Evolutionary conservation across 768 basidiomycete genomes (phyloP).

Genomic region (Naganishia onofrii): DNA sequence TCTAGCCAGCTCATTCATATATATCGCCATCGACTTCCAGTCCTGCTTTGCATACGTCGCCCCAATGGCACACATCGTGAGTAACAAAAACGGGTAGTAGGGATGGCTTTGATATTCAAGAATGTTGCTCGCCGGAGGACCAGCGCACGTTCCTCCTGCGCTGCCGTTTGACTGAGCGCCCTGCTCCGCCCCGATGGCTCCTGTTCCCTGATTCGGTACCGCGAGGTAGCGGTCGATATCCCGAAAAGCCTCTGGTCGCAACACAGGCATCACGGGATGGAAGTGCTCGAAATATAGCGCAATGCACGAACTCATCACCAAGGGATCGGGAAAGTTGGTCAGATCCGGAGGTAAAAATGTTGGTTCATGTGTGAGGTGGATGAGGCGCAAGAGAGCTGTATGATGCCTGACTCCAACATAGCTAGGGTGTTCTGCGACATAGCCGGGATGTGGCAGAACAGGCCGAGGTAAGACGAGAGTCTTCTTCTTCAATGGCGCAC

Average conservation of each 20-base stretch:
- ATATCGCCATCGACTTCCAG: constrained; percentile 41
- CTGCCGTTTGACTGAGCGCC: background rate
- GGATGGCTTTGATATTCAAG: constrained; percentile 25
- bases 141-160: background rate
- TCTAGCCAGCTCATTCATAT: constrained; percentile 42
- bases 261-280: constrained; percentile 42
- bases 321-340: constrained; percentile 43
- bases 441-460: background rate
- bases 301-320: constrained; percentile 43
- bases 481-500: background rate
- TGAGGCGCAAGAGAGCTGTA: constrained; percentile 27
- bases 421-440: background rate
- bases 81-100: constrained; percentile 35
- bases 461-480: constrained; percentile 10
- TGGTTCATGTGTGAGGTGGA: constrained; percentile 43
- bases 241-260: constrained; percentile 39
- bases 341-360: constrained; percentile 42
- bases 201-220: background rate
- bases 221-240: constrained; percentile 32
- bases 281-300: constrained; percentile 46
- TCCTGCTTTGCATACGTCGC: constrained; percentile 43
- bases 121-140: background rate
- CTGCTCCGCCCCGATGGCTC: background rate
- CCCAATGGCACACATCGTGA: constrained; percentile 41
- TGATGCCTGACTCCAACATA: constrained; percentile 13